phyloP scores from a whole-genome alignment of 2,329 filamentous ascomycete species.

The Colletotrichum sp. region DNA sequence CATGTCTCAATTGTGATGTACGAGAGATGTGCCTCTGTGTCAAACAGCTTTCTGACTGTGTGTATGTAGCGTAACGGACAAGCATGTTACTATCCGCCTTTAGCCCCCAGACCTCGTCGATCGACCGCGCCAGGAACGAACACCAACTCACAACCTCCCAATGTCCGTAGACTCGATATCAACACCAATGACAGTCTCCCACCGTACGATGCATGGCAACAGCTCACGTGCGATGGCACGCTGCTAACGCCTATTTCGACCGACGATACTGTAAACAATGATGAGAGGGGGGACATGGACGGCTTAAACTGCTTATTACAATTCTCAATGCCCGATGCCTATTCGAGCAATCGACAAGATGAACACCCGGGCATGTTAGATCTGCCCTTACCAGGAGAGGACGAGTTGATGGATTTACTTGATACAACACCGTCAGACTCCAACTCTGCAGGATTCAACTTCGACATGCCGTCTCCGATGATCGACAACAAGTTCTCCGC shows the following conservation, averaged over 20 bases:
- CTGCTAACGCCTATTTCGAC: background rate
- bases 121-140: background rate
- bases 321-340: background rate
- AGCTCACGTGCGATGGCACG: background rate
- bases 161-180: background rate
- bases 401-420: constrained; percentile 7
- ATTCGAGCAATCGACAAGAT: background rate
- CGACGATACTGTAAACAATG: background rate
- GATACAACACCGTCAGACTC: constrained; percentile 7
- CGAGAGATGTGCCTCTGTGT: background rate
- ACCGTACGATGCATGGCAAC: background rate
- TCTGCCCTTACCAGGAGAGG: constrained; percentile 2
- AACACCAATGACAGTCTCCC: background rate
- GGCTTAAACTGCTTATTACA: background rate
- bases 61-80: constrained; percentile 1
- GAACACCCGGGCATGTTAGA: background rate
- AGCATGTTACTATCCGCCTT: constrained; percentile 6
- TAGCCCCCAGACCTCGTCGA: background rate
- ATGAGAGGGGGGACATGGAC: background rate
- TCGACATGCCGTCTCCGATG: background rate
- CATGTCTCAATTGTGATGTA: constrained; percentile 16
- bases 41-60: background rate
- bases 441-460: background rate
- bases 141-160: background rate
- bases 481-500: background rate